Conservation (phyloP, 768 basidiomycete genomes). For the Amanita phalloides region DNA sequence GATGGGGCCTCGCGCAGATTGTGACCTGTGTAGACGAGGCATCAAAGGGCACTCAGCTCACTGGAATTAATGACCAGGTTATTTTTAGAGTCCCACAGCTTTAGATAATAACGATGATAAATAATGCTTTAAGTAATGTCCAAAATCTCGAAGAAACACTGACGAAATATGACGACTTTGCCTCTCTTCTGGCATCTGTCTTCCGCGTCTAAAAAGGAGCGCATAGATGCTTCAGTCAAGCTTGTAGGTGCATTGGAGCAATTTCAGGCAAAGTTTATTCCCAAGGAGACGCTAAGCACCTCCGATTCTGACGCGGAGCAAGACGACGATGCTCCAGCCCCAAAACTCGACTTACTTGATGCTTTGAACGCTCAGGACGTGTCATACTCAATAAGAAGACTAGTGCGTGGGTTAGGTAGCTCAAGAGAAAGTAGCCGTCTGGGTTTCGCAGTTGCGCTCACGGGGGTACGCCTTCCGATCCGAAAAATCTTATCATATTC, state of each 20-base stretch:
- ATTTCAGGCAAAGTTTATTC: conserved; percentile 63
- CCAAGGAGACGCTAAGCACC: conserved; percentile 22
- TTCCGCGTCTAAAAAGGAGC: conserved; percentile 66
- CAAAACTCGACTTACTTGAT: conserved; percentile 43
- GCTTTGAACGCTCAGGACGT: conserved; percentile 81
- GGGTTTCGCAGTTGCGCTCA: conserved; percentile 92
- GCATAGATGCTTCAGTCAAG: conserved; percentile 78
- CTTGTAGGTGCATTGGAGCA: conserved; percentile 73
- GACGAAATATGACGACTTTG: conserved; percentile 60
- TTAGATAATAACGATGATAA: conserved; percentile 1
- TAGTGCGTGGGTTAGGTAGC: conserved; percentile 83
- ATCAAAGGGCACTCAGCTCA: conserved; percentile 65
- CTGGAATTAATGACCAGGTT: conserved; percentile 28
- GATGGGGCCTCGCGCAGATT: conserved; percentile 21
- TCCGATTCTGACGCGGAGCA: conserved; percentile 34
- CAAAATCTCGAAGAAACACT: conserved; percentile 5
- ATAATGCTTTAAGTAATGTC: not conserved
- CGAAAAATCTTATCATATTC: conserved; percentile 2
- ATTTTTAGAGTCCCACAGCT: not conserved
- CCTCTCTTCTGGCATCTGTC: conserved; percentile 94
- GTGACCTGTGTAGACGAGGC: conserved; percentile 19
- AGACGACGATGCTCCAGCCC: conserved; percentile 27
- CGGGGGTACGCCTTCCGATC: conserved; percentile 53
- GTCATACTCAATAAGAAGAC: conserved; percentile 79
- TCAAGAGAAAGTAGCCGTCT: conserved; percentile 88